phyloP scores from a whole-genome alignment of 129 eudicot genomes.

The Lactuca sativa region DNA sequence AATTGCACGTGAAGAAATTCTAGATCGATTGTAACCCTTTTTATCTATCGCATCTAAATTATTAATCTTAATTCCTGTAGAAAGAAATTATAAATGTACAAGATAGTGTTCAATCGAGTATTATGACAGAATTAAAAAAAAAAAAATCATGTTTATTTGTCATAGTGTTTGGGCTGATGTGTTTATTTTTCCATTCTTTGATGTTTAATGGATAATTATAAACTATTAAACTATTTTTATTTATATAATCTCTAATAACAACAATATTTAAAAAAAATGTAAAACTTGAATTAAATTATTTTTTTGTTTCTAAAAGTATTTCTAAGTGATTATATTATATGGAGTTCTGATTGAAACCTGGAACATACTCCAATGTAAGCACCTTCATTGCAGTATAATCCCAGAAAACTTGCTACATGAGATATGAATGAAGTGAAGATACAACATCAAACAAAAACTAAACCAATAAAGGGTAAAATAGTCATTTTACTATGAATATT shows the following conservation, averaged over 20 bases:
- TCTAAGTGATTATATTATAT: neutral
- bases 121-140: too few species aligned
- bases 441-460: neutral
- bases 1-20: constrained; percentile 73
- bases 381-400: constrained; percentile 96
- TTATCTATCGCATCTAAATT: constrained; percentile 60
- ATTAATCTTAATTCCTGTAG: constrained; percentile 81
- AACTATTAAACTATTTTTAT: too few species aligned
- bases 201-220: too few species aligned
- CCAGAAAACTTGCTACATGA: constrained; percentile 78
- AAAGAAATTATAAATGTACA: neutral
- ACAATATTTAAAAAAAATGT: too few species aligned
- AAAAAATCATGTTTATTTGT: too few species aligned
- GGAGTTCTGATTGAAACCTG: constrained; percentile 54
- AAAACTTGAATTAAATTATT: too few species aligned
- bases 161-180: too few species aligned
- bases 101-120: too few species aligned
- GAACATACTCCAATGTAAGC: constrained; percentile 95
- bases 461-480: neutral
- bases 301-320: too few species aligned
- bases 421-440: neutral
- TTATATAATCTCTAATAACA: too few species aligned
- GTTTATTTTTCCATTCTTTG: too few species aligned
- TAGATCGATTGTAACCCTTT: constrained; percentile 69
- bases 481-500: constrained; percentile 14